Evolutionary conservation across 2,329 filamentous ascomycete species (phyloP), one percentile per base, ranked within the genome.

Genomic region (Sarocladium brachiariae): DNA sequence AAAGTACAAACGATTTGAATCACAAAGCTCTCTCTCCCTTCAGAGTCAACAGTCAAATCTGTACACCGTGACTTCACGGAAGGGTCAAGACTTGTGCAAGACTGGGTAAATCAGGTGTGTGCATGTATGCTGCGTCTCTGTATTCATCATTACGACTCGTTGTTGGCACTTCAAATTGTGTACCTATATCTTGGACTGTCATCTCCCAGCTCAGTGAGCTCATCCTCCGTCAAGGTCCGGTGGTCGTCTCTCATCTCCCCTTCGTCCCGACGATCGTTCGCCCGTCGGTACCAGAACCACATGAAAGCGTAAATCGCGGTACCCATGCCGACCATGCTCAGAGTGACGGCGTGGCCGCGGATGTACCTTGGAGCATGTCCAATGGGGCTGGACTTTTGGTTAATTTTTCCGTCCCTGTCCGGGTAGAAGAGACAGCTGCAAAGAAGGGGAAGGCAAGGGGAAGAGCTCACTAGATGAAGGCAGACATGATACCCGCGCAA

Each of bases 401-500:
- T 10, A 4, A 35, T 25, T 21, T 2, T 23, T 4, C 38, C 9
- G 3, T 7, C 3, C 16, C 14, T 7, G 25, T 39, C 4, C 4
- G 41, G 24, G 27, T 30, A 30, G 7, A 30, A 13, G 27, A 30
- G 27, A 31, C 4, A 9, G 16, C n/a, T n/a, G n/a, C n/a, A n/a
- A n/a, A n/a, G n/a, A n/a, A n/a, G n/a, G n/a, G n/a, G n/a, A n/a
- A n/a, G n/a, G n/a, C n/a, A n/a, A n/a, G 35, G 7, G 1, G 16
- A 13, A 16, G 41, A 24, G 58, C 66, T 57, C 51, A 70, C 67
- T 77, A 77, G 50, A 86, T 80, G 58, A 88, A 89, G 0, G 84
- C 80, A 3, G 83, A 77, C 81, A 89, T 84, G 55, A 90, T 84
- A 2, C 87, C 87, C 10, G 81, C 77, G 14, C 75, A 72, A 55